Evolutionary conservation across 176 grass and related monocot species (phyloP).

Genomic region (Tillandsia fasciculata): DNA sequence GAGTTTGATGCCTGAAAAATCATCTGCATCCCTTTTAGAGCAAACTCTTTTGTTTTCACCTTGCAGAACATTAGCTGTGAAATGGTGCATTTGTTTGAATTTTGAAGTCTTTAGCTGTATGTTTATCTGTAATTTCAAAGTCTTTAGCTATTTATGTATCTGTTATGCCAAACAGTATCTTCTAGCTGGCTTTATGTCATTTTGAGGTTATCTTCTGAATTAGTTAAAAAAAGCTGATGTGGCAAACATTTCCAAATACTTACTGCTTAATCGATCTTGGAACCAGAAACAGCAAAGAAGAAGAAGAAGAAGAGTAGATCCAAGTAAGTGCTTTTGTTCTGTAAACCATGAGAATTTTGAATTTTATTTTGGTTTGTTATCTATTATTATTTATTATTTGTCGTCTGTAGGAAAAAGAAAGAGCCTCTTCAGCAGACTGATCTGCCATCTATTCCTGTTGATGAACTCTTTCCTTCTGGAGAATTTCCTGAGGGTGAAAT

Average conservation of each 20-base stretch:
- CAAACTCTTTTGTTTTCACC: too few species aligned
- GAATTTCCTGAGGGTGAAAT: constrained; percentile 90
- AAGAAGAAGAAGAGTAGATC: constrained; percentile 86
- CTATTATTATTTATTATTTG: constrained; percentile 8
- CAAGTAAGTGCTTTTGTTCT: constrained; percentile 37
- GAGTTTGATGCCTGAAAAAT: too few species aligned
- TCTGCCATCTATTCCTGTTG: constrained; percentile 81
- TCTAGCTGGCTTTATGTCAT: background rate
- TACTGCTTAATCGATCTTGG: background rate
- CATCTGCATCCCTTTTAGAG: too few species aligned
- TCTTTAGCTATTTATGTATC: too few species aligned
- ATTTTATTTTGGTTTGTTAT: constrained; percentile 14
- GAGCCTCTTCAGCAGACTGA: constrained; percentile 62
- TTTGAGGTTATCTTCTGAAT: background rate
- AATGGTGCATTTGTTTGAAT: too few species aligned
- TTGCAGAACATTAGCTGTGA: too few species aligned
- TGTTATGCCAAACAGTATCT: too few species aligned
- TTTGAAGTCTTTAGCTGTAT: too few species aligned
- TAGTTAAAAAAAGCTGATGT: background rate
- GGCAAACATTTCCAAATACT: background rate
- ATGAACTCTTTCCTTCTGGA: constrained; percentile 76
- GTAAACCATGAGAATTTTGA: constrained; percentile 2
- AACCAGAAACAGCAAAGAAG: constrained; percentile 45
- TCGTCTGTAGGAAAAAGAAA: constrained; percentile 68
- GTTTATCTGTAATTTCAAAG: too few species aligned